Percentiles rank a stretch among this genome's conserved stretches.
These are phyloP conservation scores for Aspergillus fischeri DNA, from an alignment of 2,329 filamentous ascomycete species.

Conservation along the genomic window DNA sequence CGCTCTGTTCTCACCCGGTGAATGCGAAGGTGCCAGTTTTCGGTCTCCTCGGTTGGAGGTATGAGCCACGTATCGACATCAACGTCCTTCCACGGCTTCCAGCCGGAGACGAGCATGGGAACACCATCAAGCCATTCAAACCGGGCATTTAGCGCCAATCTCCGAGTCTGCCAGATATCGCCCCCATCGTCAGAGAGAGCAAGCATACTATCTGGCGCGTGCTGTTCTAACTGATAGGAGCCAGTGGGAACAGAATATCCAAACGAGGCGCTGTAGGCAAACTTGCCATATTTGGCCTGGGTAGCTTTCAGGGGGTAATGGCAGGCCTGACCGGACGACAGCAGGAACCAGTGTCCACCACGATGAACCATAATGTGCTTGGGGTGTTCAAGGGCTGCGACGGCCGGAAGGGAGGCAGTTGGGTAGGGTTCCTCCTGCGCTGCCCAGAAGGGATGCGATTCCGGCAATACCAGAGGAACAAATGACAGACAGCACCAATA, in stretches of 20 bases:
- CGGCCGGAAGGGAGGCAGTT: constrained; percentile 51
- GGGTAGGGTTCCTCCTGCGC: constrained; percentile 61
- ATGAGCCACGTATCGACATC: constrained; percentile 35
- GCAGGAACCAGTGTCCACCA: constrained; percentile 71
- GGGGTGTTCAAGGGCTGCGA: constrained; percentile 62
- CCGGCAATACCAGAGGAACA: constrained; percentile 66
- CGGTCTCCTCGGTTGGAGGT: constrained; percentile 27
- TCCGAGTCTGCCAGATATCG: constrained; percentile 74
- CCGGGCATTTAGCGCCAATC: constrained; percentile 60
- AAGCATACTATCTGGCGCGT: constrained; percentile 69
- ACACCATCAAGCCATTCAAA: constrained; percentile 54
- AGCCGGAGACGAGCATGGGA: constrained; percentile 63
- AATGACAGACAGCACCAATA: constrained; percentile 81
- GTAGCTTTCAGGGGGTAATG: constrained; percentile 78
- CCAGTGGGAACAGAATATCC: constrained; percentile 75
- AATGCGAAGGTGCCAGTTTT: constrained; percentile 39
- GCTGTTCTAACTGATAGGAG: constrained; percentile 70
- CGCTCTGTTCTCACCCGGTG: constrained; percentile 43
- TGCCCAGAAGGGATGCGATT: constrained; percentile 71
- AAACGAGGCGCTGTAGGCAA: constrained; percentile 72
- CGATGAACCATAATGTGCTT: constrained; percentile 68
- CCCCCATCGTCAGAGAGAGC: constrained; percentile 73
- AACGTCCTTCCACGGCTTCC: constrained; percentile 65
- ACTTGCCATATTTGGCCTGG: constrained; percentile 75
- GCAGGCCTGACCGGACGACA: constrained; percentile 74